These are phyloP conservation scores for Tricladium varicosporioides DNA, from an alignment of 2,329 filamentous ascomycete genomes.

Conservation along the genomic window DNA sequence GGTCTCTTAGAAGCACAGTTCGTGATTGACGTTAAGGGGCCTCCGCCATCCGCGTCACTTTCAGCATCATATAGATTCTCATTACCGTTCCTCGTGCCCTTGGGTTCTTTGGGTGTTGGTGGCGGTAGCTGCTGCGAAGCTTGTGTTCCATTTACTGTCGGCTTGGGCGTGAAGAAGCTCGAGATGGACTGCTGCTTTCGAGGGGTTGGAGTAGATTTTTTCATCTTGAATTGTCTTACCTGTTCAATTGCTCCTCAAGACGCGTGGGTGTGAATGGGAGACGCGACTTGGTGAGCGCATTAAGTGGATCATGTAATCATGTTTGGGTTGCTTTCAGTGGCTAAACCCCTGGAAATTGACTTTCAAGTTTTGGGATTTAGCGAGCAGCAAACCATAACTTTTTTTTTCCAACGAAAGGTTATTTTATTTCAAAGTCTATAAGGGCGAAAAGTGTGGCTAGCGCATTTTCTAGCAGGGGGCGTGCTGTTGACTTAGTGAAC, in stretches of 20 bases:
- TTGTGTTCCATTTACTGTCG: slow-evolving; percentile 37
- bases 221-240: slow-evolving; percentile 19
- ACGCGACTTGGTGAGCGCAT: slow-evolving; percentile 1
- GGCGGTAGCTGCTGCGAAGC: slow-evolving; percentile 9
- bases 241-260: no score
- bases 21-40: slow-evolving; percentile 14
- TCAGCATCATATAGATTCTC: slow-evolving; percentile 30
- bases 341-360: not conserved
- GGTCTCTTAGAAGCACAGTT: slow-evolving; percentile 46
- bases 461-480: no score
- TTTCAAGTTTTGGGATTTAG: not conserved
- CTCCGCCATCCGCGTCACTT: slow-evolving; percentile 28
- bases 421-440: no score
- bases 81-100: slow-evolving; percentile 13
- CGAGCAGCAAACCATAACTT: not conserved
- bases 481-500: no score
- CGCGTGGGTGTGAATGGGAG: not conserved
- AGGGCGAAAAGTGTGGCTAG: no score
- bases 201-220: slow-evolving; percentile 24
- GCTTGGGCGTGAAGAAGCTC: slow-evolving; percentile 73
- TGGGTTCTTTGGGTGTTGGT: slow-evolving; percentile 23
- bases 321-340: not conserved
- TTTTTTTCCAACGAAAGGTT: no score
- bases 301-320: not conserved
- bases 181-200: slow-evolving; percentile 77